Base-by-base conservation (phyloP, 2,329 filamentous ascomycete species). In the Exophiala calicioides region DNA sequence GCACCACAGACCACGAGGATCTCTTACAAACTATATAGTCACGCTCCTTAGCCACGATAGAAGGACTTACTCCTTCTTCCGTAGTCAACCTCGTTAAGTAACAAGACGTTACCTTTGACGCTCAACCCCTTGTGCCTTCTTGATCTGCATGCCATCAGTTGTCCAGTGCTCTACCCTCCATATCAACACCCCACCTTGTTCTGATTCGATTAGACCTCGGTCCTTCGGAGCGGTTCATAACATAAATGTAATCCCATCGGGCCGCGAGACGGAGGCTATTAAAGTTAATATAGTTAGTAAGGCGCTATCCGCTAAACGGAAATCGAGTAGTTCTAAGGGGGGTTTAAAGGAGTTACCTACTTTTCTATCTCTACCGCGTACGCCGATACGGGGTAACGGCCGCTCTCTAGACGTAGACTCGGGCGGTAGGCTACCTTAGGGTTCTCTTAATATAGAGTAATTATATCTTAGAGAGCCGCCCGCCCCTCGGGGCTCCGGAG, bases 331-430 rank as follows among this genome's bases (percentile, higher is more conserved):
- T 35, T 13, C 33, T 29, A 18, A 23, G 35, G 6, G 26, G 16
- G 21, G 20, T 47, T 47, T n/a, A 19, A 41, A 40, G 44, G 34
- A 19, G 44, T 26, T 13, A 40, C 37, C 26, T 23, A 40, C 37
- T 36, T 55, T 44, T 29, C 31, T 16, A 44, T 44, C 42, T 44
- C 33, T 44, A 44, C 21, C 6, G 33, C 42, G 20, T 16, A 44
- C 23, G 15, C 19, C 24, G 32, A 37, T 29, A 44, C 42, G 20
- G 32, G 40, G 47, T 40, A 60, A 44, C 30, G 30, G 48, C 57
- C 51, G 24, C 45, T 59, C 33, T 59, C 49, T 48, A 37, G 55
- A 45, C 58, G 49, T 34, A 60, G 53, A 39, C 57, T 44, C 33
- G 41, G 50, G 38, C 53, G 42, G 35, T 44, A 53, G 13, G 49